Evolutionary conservation across 169 alveolate genomes (phyloP).

Genomic region (Theileria luwenshuni): DNA sequence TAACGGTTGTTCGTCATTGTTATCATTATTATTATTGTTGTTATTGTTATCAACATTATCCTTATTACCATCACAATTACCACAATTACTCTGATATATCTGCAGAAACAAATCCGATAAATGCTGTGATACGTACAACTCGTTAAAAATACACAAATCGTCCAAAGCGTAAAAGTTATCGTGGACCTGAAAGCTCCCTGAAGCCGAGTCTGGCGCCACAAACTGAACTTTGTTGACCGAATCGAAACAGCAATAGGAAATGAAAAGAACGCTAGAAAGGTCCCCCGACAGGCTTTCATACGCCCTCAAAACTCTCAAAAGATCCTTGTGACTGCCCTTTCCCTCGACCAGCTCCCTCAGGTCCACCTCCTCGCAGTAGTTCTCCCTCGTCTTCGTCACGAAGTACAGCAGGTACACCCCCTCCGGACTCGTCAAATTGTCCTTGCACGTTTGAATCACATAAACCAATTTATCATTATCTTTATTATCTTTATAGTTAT

Average conservation of each 20-base stretch:
- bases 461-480: conserved; percentile 17
- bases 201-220: too few species aligned
- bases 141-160: too few species aligned
- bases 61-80: background rate
- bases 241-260: background rate
- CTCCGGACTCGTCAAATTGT: conserved; percentile 38
- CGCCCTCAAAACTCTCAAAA: background rate
- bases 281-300: background rate
- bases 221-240: background rate
- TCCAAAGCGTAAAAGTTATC: too few species aligned
- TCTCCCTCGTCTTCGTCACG: conserved; percentile 22
- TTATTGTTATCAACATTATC: background rate
- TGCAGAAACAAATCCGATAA: too few species aligned
- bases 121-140: too few species aligned
- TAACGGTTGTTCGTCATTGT: too few species aligned
- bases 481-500: background rate
- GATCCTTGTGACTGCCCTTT: background rate
- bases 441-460: conserved; percentile 47
- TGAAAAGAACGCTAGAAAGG: background rate
- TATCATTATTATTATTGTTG: background rate
- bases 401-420: conserved; percentile 39
- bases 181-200: too few species aligned
- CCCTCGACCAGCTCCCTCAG: background rate
- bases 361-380: background rate
- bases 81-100: too few species aligned